Conservation (phyloP, 202 grass and related monocot genomes). For the Panicum hallii region DNA sequence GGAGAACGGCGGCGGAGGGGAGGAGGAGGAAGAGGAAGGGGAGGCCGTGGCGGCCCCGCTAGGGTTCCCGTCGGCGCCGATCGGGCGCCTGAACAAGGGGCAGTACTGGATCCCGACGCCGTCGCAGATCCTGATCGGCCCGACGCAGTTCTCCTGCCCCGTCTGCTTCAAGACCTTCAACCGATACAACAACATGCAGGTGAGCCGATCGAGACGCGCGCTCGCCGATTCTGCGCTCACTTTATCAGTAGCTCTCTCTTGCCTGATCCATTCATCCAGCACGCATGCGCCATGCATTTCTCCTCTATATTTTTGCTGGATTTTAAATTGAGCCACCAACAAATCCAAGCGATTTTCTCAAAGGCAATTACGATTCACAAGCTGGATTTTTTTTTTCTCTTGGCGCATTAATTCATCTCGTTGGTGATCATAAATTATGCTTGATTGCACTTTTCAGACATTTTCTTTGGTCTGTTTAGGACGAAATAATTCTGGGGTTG, state of each 20-base stretch:
- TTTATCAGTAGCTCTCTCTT: background rate
- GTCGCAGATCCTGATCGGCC: conserved; percentile 97
- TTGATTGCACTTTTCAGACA: background rate
- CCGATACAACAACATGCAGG: conserved; percentile 99
- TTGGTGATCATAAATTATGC: background rate
- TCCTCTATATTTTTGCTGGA: background rate
- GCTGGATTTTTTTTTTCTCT: conserved; percentile 10
- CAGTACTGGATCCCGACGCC: conserved; percentile 99
- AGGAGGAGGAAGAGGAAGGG: conserved; percentile 41
- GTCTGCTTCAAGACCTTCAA: conserved; percentile 99
- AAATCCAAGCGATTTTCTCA: background rate
- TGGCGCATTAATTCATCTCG: background rate
- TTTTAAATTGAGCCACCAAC: background rate
- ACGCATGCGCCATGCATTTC: background rate
- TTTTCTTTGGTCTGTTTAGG: background rate
- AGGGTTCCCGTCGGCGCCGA: conserved; percentile 69
- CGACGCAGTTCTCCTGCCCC: conserved; percentile 96
- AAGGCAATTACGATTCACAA: background rate
- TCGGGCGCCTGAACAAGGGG: conserved; percentile 93
- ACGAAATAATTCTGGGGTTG: background rate
- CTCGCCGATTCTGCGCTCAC: background rate
- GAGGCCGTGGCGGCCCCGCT: conserved; percentile 45
- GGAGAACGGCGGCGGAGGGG: conserved; percentile 9
- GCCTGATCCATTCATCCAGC: background rate
- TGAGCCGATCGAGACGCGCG: conserved; percentile 15